A percentile compares a stretch with the other conserved stretches of the same genome.
These are phyloP conservation scores for Triticum monococcum DNA, from an alignment of 176 grass and related monocot genomes.

Conservation along the genomic window DNA sequence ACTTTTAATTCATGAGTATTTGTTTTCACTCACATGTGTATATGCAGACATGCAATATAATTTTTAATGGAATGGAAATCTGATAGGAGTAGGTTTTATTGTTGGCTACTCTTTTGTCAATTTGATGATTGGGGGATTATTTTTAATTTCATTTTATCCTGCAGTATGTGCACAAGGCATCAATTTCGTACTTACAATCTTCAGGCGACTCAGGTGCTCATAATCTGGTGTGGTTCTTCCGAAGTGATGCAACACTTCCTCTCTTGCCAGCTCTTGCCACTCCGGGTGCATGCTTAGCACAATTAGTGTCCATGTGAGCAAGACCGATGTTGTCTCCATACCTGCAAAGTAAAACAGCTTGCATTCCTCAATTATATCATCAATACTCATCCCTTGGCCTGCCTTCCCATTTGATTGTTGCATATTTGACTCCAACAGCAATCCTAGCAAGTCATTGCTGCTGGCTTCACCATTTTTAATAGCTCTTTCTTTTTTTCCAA, in stretches of 20 bases:
- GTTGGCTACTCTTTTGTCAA: background rate
- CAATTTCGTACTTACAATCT: constrained; percentile 48
- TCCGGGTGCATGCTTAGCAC: constrained; percentile 71
- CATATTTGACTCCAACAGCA: constrained; percentile 73
- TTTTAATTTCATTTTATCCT: background rate
- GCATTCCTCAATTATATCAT: constrained; percentile 81
- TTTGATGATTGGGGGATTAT: background rate
- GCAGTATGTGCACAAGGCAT: background rate
- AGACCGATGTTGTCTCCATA: constrained; percentile 73
- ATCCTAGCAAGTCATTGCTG: constrained; percentile 58
- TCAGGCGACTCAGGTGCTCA: constrained; percentile 57
- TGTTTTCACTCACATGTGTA: background rate
- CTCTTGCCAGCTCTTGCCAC: constrained; percentile 69
- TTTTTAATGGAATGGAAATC: background rate
- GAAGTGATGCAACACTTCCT: constrained; percentile 78
- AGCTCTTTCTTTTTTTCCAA: constrained; percentile 51
- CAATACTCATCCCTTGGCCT: constrained; percentile 47
- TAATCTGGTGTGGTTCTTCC: constrained; percentile 46
- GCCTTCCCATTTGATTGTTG: constrained; percentile 41
- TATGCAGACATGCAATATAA: background rate
- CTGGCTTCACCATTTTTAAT: constrained; percentile 38
- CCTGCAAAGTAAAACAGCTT: constrained; percentile 90
- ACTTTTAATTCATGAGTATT: background rate
- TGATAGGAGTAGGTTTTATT: background rate
- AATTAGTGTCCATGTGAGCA: constrained; percentile 84